A percentile compares a stretch with the other conserved stretches of the same genome.
These are phyloP conservation scores for Penstemon barbatus DNA, from an alignment of 257 asterid species.

Conservation along the genomic window DNA sequence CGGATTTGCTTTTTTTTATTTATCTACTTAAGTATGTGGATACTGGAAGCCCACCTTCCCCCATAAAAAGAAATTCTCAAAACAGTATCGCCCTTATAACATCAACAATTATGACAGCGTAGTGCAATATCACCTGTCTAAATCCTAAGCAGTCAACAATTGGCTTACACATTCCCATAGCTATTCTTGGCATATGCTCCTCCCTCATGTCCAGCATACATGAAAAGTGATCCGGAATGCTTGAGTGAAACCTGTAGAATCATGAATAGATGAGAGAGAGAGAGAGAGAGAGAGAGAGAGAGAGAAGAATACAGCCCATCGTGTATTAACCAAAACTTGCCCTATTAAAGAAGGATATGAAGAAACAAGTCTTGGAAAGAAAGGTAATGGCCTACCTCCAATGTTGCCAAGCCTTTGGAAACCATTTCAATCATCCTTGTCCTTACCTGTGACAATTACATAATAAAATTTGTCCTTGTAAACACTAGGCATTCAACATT, in stretches of 20 bases:
- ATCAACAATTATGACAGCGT: conserved; percentile 5
- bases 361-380: conserved; percentile 18
- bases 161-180: conserved; percentile 82
- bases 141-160: not conserved
- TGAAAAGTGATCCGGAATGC: conserved; percentile 99
- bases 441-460: conserved; percentile 56
- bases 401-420: conserved; percentile 75
- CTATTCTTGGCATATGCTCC: conserved; percentile 99
- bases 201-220: conserved; percentile 96
- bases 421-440: conserved; percentile 92
- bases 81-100: not conserved
- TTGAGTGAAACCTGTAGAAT: conserved; percentile 78
- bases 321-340: conserved; percentile 11
- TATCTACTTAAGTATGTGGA: not conserved
- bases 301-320: conserved; percentile 3
- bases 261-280: conserved; percentile 18
- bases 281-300: not conserved
- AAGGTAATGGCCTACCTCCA: conserved; percentile 64
- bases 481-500: conserved; percentile 18
- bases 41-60: not conserved
- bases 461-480: conserved; percentile 20
- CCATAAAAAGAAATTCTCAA: not conserved
- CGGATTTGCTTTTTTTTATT: not conserved
- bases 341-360: conserved; percentile 8
- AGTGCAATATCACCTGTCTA: not conserved